Base-by-base conservation (phyloP, 441 rosid species). In the Omphalea diandra region DNA sequence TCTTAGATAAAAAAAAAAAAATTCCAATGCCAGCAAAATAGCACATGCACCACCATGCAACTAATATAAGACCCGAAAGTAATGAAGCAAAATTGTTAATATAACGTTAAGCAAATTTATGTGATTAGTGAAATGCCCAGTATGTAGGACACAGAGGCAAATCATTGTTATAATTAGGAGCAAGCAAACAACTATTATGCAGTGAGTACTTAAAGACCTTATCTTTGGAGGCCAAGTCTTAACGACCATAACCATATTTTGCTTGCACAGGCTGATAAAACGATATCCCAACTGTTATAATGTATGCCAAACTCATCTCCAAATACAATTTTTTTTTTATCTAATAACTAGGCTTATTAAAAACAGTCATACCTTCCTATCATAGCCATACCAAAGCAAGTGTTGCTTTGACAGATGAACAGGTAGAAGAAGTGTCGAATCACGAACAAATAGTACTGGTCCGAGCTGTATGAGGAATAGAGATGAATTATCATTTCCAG, bases 301-400 rank as follows among this genome's bases (percentile, higher is more conserved):
- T 12, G 14, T 69, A 50, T 7, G 27, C 46, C 43, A 52, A 6
- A 46, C 8, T 52, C 7, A 57, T 55, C 8, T 67, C 24, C 50
- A 68, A 56, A 9, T 8, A 12, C 29, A 58, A 29, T n/a, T n/a
- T 46, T n/a, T n/a, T 22, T 44, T 67, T 17, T 54, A 63, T 49
- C 41, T 29, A 11, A 55, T 63, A 69, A 56, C 3, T 5, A 47
- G 2, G 26, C 17, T 26, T 46, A 44, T 43, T 9, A 7, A 57
- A 26, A 66, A 53, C 43, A 33, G 38, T 18, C 83, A 57, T 87
- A 91, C 98, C 97, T 91, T 91, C 75, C 96, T 78, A 70, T 94
- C 97, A 81, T 91, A 94, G 9, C 97, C 97, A 79, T 94, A 94
- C 99, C 97, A 94, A 75, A 94, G 94, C 88, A 94, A 79, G 83